Evolutionary conservation across 2,329 filamentous ascomycete species (phyloP).

Genomic region (Cladorrhinum sp.): DNA sequence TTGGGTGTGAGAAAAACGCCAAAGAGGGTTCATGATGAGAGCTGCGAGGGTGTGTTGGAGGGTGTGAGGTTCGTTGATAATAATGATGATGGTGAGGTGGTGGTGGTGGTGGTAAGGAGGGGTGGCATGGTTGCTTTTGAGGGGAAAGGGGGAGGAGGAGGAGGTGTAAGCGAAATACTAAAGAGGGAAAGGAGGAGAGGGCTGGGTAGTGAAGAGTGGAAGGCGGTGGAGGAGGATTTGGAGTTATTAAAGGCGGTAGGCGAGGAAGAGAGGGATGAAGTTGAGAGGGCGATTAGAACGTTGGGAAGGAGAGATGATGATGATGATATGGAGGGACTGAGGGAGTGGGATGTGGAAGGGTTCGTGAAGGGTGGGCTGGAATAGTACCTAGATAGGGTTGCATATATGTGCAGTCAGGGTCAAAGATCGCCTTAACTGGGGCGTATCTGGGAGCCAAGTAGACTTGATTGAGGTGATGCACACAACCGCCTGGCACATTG

Average conservation of each 20-base stretch:
- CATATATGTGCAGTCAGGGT: too few species aligned
- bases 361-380: conserved; percentile 1
- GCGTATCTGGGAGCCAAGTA: too few species aligned
- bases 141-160: background rate
- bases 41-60: conserved; percentile 38
- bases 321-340: too few species aligned
- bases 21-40: conserved; percentile 44
- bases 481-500: too few species aligned
- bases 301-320: background rate
- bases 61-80: conserved; percentile 33
- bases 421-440: too few species aligned
- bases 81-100: conserved; percentile 8
- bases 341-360: background rate
- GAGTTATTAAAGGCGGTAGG: conserved; percentile 13
- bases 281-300: conserved; percentile 12
- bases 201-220: conserved; percentile 16
- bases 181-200: conserved; percentile 17
- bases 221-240: conserved; percentile 15
- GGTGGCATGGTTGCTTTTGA: conserved; percentile 4
- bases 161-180: conserved; percentile 3
- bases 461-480: too few species aligned
- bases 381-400: too few species aligned
- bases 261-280: conserved; percentile 16
- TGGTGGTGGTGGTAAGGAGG: conserved; percentile 14
- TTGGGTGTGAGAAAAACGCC: conserved; percentile 44